Base-by-base conservation (phyloP, 441 rosid genomes). In the Croton setiger region DNA sequence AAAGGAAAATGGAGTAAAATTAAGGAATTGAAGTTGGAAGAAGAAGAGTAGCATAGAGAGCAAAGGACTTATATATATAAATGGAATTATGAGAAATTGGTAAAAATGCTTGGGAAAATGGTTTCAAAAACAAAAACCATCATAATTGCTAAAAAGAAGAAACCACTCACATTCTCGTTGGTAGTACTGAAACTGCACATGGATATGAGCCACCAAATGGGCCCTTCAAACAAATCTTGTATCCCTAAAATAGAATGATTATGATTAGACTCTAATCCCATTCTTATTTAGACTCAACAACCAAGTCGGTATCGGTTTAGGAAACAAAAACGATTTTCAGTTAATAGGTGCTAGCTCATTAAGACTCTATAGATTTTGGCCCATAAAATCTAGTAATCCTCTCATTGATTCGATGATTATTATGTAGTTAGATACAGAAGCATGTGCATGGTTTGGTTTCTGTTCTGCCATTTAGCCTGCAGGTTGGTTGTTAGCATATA, bases 301-400 rank as follows among this genome's bases (percentile, higher is more conserved):
- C 51, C 66, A 51, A 51, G 48, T 60, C 17, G 62, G 58, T 7
- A 36, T 69, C 20, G 23, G 41, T 35, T 69, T 60, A 48, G 56
- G 72, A 58, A 68, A 68, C 72, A 37, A 60, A 37, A 37, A 6
- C 10, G 4, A 6, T 39, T 45, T 45, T 41, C 33, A 5, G 15
- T 48, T 4, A 36, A 35, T 39, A 41, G 59, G 48, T 49, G 49
- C 11, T 33, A 55, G 49, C 18, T 17, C 44, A 11, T 6, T 5
- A 53, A 13, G 54, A 14, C 20, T 66, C 44, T 27, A 8, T 20
- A 21, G 17, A 36, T 56, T 63, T 47, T 64, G 69, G 69, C 64
- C 74, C 74, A 71, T 64, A 1, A 70, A 70, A 70, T 54, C 74
- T 63, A 18, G 55, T 43, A 63, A 71, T 63, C 56, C 74, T 39